Base-by-base conservation (phyloP, 306 rosid species). In the Delonix regia region DNA sequence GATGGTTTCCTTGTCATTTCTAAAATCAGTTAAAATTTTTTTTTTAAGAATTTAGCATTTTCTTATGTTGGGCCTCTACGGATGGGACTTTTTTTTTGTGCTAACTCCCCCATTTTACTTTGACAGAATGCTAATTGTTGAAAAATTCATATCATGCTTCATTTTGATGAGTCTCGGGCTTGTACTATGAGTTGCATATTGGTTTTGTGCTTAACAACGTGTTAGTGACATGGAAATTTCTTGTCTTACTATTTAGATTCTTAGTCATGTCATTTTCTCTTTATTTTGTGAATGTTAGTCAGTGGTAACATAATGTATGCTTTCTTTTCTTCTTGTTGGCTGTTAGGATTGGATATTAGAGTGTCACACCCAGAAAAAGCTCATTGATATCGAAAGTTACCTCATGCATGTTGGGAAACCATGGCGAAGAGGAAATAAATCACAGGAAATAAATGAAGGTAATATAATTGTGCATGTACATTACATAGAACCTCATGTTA, bases 311-410 rank as follows among this genome's bases (percentile, higher is more conserved):
- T 47, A 79, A 80, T 69, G 38, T 21, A 34, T 80, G 67, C 28
- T 79, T 76, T 75, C 14, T 61, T 80, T 66, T 56, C 64, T 47
- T 25, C 36, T 57, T 80, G 53, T 72, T 56, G 66, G 72, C 45
- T 74, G 56, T 66, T 81, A 95, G 99, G 99, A 90, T 82, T 95
- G 99, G 97, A 91, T 95, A 83, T 78, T 81, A 73, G 91, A 89
- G 70, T 94, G 99, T 84, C 83, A 89, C 80, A 47, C 76, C 51
- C 92, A 87, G 82, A 95, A 84, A 87, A 89, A 87, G 92, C 95
- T 95, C 48, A 57, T 89, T 51, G 99, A 92, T 49, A 92, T 92
- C 83, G 99, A 95, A 69, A 86, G 60, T 77, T 88, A 88, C 82
- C 87, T 95, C 27, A 86, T 90, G 87, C 89, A 90, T 86, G 90